Evolutionary conservation across 768 basidiomycete species (phyloP).

Genomic region (Suillus weaverae): DNA sequence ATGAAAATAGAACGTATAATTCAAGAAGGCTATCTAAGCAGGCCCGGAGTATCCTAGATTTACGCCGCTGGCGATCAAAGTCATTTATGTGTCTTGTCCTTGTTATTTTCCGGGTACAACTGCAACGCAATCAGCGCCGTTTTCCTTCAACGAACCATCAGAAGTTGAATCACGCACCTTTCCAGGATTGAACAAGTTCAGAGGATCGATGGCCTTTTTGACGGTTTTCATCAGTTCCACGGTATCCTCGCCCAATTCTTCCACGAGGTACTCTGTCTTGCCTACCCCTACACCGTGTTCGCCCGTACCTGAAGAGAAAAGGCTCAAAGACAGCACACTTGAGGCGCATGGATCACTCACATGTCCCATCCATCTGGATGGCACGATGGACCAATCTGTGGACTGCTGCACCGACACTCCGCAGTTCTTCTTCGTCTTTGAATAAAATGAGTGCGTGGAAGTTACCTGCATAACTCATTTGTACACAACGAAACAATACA

Average conservation of each 20-base stretch:
- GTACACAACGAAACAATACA: background rate
- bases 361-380: constrained; percentile 73
- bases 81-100: background rate
- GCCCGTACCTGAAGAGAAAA: constrained; percentile 57
- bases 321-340: constrained; percentile 8
- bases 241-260: constrained; percentile 83
- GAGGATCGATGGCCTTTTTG: constrained; percentile 77
- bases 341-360: constrained; percentile 38
- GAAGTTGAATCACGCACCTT: constrained; percentile 42
- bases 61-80: background rate
- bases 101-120: background rate
- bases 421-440: constrained; percentile 56
- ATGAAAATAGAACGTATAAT: background rate
- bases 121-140: background rate
- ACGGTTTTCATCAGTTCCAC: constrained; percentile 85
- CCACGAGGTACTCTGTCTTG: constrained; percentile 77
- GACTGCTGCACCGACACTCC: constrained; percentile 55
- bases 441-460: constrained; percentile 56
- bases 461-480: constrained; percentile 36
- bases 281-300: constrained; percentile 90
- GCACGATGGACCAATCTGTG: constrained; percentile 74
- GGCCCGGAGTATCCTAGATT: background rate
- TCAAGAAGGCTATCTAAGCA: background rate
- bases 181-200: constrained; percentile 83
- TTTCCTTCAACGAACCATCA: background rate